Evolutionary conservation across 2,329 filamentous ascomycete genomes (phyloP).

Genomic region (Fusarium secorum): DNA sequence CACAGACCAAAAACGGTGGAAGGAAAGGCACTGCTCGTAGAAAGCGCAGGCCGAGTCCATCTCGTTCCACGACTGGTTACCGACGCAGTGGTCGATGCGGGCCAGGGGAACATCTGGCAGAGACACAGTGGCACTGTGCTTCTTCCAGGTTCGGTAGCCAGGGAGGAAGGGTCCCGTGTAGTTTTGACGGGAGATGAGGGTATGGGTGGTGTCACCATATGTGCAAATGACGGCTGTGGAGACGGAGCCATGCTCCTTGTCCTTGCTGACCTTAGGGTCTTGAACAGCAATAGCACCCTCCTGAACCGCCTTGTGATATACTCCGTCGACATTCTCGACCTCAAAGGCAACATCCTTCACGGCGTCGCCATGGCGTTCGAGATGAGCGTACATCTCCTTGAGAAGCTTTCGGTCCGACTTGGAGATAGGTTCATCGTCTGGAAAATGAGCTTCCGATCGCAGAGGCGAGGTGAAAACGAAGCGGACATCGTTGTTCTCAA

Average conservation of each 20-base stretch:
- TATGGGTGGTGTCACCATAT: constrained; percentile 96
- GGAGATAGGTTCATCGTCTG: constrained; percentile 67
- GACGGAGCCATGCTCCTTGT: constrained; percentile 71
- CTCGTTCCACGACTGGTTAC: constrained; percentile 94
- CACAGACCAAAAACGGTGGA: constrained; percentile 97
- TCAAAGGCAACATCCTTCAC: constrained; percentile 97
- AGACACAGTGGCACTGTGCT: constrained; percentile 47
- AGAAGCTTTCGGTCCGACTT: constrained; percentile 71
- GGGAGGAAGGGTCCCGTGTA: constrained; percentile 85
- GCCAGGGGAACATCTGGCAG: constrained; percentile 73
- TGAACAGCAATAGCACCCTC: constrained; percentile 69
- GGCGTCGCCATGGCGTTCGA: constrained; percentile 88
- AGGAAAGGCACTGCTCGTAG: constrained; percentile 88
- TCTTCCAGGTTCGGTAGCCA: constrained; percentile 71
- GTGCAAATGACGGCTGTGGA: constrained; percentile 83
- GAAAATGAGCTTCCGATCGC: constrained; percentile 65
- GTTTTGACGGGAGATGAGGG: constrained; percentile 75
- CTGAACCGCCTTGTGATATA: constrained; percentile 77
- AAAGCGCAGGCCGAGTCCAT: constrained; percentile 74
- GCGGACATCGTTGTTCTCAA: constrained; percentile 76
- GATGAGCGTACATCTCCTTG: constrained; percentile 79
- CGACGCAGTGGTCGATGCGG: constrained; percentile 94
- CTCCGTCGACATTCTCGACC: constrained; percentile 84
- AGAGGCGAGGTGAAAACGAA: constrained; percentile 88
- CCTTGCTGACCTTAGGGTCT: constrained; percentile 61